Percentiles rank a stretch among this genome's conserved stretches.
Conservation (phyloP, 2,329 filamentous ascomycete species). For the Microdochium trichocladiopsis region DNA sequence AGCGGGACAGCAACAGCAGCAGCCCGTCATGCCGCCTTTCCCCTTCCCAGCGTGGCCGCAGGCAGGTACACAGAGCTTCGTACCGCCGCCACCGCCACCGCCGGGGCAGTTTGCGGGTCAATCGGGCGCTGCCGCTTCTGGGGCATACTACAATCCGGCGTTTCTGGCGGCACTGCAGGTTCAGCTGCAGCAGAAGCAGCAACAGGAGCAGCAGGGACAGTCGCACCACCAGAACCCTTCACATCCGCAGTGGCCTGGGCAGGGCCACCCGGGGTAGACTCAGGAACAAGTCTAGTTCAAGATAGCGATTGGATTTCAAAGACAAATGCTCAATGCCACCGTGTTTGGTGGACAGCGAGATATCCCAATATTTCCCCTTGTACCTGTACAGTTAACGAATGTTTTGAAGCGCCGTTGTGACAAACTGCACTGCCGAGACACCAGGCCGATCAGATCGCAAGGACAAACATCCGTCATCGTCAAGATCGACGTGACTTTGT, state of each 20-base stretch:
- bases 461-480: no score
- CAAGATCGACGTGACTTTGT: no score
- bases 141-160: constrained; percentile 49
- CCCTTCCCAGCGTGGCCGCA: constrained; percentile 36
- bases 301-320: background rate
- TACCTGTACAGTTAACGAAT: no score
- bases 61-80: constrained; percentile 18
- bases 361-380: no score
- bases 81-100: constrained; percentile 30
- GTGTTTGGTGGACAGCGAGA: no score
- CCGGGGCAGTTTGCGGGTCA: constrained; percentile 32
- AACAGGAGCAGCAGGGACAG: constrained; percentile 22
- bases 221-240: constrained; percentile 9
- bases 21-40: constrained; percentile 27
- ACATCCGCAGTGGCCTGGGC: constrained; percentile 5
- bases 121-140: constrained; percentile 24
- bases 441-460: no score
- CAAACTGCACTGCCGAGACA: no score
- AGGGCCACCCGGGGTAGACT: background rate
- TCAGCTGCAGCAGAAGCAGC: constrained; percentile 28
- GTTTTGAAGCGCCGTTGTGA: no score
- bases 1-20: constrained; percentile 27
- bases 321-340: no score
- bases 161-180: constrained; percentile 45
- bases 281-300: background rate